phyloP scores from a whole-genome alignment of 345 rosid species.

The Punica granatum region DNA sequence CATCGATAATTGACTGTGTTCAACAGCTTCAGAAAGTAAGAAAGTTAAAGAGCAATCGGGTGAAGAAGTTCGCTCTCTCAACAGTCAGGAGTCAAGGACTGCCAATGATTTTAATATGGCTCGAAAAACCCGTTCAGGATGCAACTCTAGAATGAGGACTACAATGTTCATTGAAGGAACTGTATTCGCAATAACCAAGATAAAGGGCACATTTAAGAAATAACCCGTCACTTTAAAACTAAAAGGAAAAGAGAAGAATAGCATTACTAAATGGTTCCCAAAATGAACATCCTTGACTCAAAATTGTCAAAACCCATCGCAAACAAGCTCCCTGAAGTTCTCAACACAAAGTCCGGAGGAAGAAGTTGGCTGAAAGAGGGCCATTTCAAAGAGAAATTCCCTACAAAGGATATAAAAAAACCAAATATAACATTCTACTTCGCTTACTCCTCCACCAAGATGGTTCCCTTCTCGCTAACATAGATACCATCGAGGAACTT shows the following conservation, averaged over 20 bases:
- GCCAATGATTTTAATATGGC: neutral
- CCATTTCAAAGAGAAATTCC: neutral
- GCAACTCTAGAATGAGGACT: neutral
- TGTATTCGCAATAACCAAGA: neutral
- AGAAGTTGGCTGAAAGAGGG: neutral
- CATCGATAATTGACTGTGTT: too few species aligned
- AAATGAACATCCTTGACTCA: neutral
- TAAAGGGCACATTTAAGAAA: neutral
- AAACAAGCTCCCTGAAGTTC: neutral
- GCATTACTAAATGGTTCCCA: neutral
- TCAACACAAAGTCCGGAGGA: neutral
- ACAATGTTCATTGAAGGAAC: too few species aligned
- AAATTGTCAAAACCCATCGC: neutral
- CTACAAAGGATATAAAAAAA: neutral
- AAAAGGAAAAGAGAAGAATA: neutral
- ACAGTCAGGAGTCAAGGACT: too few species aligned
- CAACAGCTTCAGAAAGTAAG: neutral
- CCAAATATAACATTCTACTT: neutral
- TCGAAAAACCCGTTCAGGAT: neutral
- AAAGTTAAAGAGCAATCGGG: neutral
- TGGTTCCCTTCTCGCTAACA: conserved; percentile 50
- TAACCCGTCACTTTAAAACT: neutral
- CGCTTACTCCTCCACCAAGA: conserved; percentile 21
- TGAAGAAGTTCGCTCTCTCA: neutral
- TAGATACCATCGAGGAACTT: conserved; percentile 65